Evolutionary conservation across 306 rosid genomes (phyloP).

Genomic region (Rosa chinensis): DNA sequence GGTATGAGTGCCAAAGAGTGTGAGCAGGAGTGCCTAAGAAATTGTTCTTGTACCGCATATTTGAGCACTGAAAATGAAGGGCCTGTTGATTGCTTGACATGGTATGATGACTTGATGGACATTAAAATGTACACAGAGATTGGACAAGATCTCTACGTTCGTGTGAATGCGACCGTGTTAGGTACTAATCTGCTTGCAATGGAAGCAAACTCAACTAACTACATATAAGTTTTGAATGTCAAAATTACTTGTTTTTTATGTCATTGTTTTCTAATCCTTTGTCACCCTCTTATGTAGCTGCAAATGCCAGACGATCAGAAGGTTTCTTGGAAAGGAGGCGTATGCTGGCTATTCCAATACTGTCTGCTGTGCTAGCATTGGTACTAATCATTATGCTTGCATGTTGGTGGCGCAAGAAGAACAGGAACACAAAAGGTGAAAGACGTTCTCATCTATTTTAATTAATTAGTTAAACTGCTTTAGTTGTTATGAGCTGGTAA

Average conservation of each 20-base stretch:
- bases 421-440: constrained; percentile 8
- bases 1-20: constrained; percentile 34
- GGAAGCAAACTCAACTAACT: background rate
- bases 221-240: background rate
- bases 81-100: constrained; percentile 43
- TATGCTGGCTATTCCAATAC: background rate
- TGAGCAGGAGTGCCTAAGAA: constrained; percentile 35
- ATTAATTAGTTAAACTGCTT: background rate
- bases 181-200: background rate
- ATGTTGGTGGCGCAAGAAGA: constrained; percentile 11
- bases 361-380: background rate
- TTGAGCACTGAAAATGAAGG: constrained; percentile 22
- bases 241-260: background rate
- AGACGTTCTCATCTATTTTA: background rate
- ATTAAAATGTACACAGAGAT: constrained; percentile 22
- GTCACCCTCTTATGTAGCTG: constrained; percentile 12
- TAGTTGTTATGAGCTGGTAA: background rate
- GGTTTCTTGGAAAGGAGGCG: background rate
- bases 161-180: constrained; percentile 34
- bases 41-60: constrained; percentile 56
- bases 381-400: constrained; percentile 1
- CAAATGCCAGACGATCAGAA: background rate
- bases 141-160: constrained; percentile 43
- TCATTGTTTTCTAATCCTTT: background rate
- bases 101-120: constrained; percentile 49